These are phyloP conservation scores for Puccinia hordei DNA, from an alignment of 1,284 basidiomycete species.

Conservation along the genomic window DNA sequence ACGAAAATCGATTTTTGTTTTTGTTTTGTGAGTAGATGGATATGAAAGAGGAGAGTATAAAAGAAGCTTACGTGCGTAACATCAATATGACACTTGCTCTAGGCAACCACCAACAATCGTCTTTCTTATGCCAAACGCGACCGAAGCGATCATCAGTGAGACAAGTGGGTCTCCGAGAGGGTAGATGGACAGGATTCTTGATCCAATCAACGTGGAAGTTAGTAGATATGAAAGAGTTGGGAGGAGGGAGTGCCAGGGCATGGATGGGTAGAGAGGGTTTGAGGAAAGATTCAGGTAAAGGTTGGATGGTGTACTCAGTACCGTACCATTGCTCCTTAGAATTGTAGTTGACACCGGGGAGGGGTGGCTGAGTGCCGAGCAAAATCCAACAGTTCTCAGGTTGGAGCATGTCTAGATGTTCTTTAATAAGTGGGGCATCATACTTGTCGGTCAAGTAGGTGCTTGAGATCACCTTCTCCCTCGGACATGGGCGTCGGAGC, in stretches of 20 bases:
- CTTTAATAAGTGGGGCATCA: constrained; percentile 69
- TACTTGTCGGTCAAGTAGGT: constrained; percentile 77
- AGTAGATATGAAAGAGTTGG: constrained; percentile 87
- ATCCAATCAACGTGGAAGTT: constrained; percentile 69
- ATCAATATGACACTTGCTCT: constrained; percentile 75
- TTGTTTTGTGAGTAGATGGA: too few species aligned
- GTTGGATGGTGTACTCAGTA: constrained; percentile 74
- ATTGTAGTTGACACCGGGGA: constrained; percentile 68
- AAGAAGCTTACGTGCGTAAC: constrained; percentile 66
- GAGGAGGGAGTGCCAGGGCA: constrained; percentile 76
- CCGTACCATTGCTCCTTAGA: constrained; percentile 79
- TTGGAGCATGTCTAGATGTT: constrained; percentile 68
- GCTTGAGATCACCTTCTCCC: constrained; percentile 74
- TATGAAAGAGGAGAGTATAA: constrained; percentile 19
- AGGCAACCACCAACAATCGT: constrained; percentile 91
- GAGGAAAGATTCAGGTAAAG: constrained; percentile 64
- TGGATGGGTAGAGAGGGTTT: constrained; percentile 66
- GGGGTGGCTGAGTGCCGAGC: constrained; percentile 69
- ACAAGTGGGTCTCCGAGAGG: constrained; percentile 72
- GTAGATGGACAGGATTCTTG: constrained; percentile 68
- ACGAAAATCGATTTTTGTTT: background rate
- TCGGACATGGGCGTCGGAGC: constrained; percentile 78
- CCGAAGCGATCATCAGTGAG: constrained; percentile 72
- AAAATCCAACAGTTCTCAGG: constrained; percentile 71
- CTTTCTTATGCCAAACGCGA: constrained; percentile 90